phyloP scores from a whole-genome alignment of 2,329 filamentous ascomycete species.

The Hypomyces rosellus region DNA sequence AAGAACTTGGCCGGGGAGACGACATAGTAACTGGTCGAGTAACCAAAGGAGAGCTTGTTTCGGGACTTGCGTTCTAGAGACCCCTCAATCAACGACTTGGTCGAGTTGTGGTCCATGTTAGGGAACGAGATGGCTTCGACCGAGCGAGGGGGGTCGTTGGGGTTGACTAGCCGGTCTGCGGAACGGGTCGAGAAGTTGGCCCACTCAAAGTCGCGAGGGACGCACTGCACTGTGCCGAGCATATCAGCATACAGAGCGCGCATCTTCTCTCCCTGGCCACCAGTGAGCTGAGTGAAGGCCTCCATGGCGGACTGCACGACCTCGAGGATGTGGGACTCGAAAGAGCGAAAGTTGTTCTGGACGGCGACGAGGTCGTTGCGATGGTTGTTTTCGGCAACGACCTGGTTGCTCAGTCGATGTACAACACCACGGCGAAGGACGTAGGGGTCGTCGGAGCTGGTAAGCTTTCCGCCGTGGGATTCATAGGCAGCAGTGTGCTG shows the following conservation, averaged over 20 bases:
- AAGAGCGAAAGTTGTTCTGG: constrained; percentile 83
- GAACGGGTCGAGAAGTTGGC: constrained; percentile 71
- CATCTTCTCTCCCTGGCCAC: constrained; percentile 74
- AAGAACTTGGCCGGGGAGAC: constrained; percentile 82
- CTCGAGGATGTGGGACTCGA: constrained; percentile 79
- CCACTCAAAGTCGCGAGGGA: constrained; percentile 89
- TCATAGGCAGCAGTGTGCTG: constrained; percentile 78
- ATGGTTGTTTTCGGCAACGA: constrained; percentile 94
- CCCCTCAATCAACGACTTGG: constrained; percentile 79
- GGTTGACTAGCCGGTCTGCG: constrained; percentile 67
- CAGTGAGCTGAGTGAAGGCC: constrained; percentile 75
- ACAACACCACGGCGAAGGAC: constrained; percentile 74
- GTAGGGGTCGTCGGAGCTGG: constrained; percentile 77
- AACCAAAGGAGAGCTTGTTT: constrained; percentile 72
- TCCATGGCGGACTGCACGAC: constrained; percentile 77
- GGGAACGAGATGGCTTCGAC: constrained; percentile 74
- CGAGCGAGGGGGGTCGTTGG: constrained; percentile 64
- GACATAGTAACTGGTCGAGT: constrained; percentile 79
- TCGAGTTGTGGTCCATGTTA: constrained; percentile 78
- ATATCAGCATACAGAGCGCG: constrained; percentile 80
- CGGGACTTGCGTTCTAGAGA: constrained; percentile 85
- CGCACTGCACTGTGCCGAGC: constrained; percentile 65
- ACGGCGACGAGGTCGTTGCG: constrained; percentile 83
- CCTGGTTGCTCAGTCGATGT: constrained; percentile 82
- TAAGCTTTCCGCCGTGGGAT: constrained; percentile 64